A percentile compares a stretch with the other conserved stretches of the same genome.
Conservation (phyloP, 2,329 filamentous ascomycete species). For the Xylaria sp. region DNA sequence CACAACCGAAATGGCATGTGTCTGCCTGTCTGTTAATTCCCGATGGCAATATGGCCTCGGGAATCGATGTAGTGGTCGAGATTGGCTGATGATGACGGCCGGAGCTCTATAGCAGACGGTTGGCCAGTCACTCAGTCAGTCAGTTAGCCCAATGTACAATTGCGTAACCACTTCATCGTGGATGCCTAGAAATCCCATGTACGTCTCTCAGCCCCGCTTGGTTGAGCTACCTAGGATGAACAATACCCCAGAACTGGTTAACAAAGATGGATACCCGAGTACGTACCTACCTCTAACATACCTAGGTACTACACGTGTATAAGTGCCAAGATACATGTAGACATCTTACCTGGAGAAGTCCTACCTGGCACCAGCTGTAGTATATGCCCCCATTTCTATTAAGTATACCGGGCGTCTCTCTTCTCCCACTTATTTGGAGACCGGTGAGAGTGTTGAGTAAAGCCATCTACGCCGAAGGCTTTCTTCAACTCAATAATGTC, state of each 20-base stretch:
- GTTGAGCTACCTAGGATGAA: neutral
- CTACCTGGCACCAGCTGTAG: conserved; percentile 10
- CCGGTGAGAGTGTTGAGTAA: neutral
- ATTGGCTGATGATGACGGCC: conserved; percentile 2
- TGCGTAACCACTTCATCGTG: conserved; percentile 27
- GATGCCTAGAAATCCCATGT: neutral
- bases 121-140: neutral
- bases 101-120: neutral
- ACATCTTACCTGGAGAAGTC: conserved; percentile 8
- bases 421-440: neutral
- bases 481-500: neutral
- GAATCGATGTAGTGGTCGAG: neutral
- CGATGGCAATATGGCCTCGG: neutral
- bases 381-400: neutral
- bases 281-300: neutral
- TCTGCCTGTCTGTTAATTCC: neutral
- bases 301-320: too few relatives aligned
- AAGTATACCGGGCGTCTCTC: neutral
- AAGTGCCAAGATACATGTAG: neutral
- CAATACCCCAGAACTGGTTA: neutral
- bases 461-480: neutral
- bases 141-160: conserved; percentile 25
- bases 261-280: neutral
- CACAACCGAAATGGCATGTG: neutral
- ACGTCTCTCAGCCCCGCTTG: conserved; percentile 15